Evolutionary conservation across 208 protist species (phyloP), one percentile per base, ranked within the genome.

Genomic region (Trypanosoma platydactyli): DNA sequence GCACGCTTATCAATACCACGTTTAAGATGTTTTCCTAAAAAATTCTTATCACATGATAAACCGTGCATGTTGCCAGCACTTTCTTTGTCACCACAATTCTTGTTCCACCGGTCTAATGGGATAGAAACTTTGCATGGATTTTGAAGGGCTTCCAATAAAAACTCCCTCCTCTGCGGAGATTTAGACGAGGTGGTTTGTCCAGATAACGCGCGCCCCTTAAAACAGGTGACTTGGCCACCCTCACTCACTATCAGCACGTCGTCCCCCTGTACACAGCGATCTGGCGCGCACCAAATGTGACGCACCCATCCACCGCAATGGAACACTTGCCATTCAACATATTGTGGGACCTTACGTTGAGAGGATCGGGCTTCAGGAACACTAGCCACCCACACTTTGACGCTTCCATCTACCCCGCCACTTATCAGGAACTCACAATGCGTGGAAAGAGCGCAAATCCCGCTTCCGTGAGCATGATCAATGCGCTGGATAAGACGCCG

Each of bases 371-470:
- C 25, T 30, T 53, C 15, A 18, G n/a, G 29, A 13, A 35, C 40
- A 24, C 27, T 29, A 60, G 2, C 41, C n/a, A 53, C 33, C 82
- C 82, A 88, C 18, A 83, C 54, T 22, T 74, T 70, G 51, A 88
- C 69, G 25, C 40, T 61, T 0, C 68, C 59, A 61, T 88, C 82
- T n/a, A 69, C 65, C 24, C 76, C 70, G 38, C 79, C 76, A 52
- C 76, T 77, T 15, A 88, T 38, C n/a, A 84, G 45, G n/a, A 82
- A 64, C 24, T 79, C 61, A 60, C 56, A 74, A 49, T 81, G 68
- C 11, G 62, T 73, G 1, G 59, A 71, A 50, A 88, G 24, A 16
- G 64, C 40, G 29, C 58, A 85, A 29, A 88, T 66, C 18, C 56
- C 45, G 13, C 68, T 73, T 25, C 57, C 41, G 55, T 88, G 82